A percentile compares a stretch with the other conserved stretches of the same genome.
These are phyloP conservation scores for Trichoderma hamatum DNA, from an alignment of 2,329 filamentous ascomycete species.

Conservation along the genomic window DNA sequence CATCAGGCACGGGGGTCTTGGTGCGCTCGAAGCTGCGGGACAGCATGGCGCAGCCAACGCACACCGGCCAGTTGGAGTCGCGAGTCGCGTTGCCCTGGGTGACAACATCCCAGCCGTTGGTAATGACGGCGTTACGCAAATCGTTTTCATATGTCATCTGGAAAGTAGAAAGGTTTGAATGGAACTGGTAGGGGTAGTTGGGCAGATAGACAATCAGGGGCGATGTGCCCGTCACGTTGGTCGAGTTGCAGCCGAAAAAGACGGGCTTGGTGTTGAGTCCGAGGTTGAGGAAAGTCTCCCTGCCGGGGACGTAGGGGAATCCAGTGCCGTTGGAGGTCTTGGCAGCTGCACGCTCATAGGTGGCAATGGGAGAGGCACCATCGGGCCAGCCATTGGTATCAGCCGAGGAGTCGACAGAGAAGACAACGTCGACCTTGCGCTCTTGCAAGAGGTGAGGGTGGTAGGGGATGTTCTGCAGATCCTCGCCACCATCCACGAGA, in stretches of 20 bases:
- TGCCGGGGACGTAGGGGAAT: constrained; percentile 62
- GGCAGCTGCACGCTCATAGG: constrained; percentile 56
- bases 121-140: constrained; percentile 77
- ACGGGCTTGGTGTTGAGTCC: constrained; percentile 62
- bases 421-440: constrained; percentile 62
- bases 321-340: constrained; percentile 55
- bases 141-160: constrained; percentile 63
- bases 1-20: constrained; percentile 66
- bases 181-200: constrained; percentile 70
- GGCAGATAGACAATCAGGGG: constrained; percentile 88
- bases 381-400: constrained; percentile 66
- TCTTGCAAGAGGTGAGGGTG: constrained; percentile 60
- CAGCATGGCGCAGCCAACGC: constrained; percentile 86
- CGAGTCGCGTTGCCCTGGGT: constrained; percentile 81
- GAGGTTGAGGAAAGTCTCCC: constrained; percentile 58
- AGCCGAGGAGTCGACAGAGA: constrained; percentile 66
- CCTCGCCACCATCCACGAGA: constrained; percentile 80
- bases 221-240: constrained; percentile 52
- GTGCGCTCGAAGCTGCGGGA: constrained; percentile 75
- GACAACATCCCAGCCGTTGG: constrained; percentile 82
- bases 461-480: constrained; percentile 78
- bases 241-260: constrained; percentile 67
- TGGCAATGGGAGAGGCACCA: constrained; percentile 60
- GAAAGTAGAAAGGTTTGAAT: constrained; percentile 81
- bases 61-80: constrained; percentile 75